phyloP scores from a whole-genome alignment of 805 yeast species.

The Saturnispora saitoi region DNA sequence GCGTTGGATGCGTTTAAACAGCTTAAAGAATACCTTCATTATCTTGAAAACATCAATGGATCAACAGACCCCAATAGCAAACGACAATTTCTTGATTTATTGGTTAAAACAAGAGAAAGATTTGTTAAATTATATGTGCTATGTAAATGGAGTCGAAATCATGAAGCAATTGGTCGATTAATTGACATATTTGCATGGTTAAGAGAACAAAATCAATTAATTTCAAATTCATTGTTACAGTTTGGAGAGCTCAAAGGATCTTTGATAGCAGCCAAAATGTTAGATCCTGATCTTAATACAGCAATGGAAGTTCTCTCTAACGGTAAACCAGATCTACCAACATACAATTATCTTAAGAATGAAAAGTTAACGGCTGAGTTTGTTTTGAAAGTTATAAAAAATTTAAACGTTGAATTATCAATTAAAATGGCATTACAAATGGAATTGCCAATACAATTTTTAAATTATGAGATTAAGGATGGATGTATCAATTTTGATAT shows the following conservation, averaged over 20 bases:
- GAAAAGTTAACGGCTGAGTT: conserved; percentile 44
- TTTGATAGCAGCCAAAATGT: conserved; percentile 81
- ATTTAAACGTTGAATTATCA: conserved; percentile 64
- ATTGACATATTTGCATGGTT: conserved; percentile 88
- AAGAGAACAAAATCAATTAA: conserved; percentile 61
- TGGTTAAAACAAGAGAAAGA: conserved; percentile 72
- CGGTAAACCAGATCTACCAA: conserved; percentile 69
- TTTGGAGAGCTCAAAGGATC: conserved; percentile 61
- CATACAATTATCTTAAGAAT: conserved; percentile 47
- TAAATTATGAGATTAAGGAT: conserved; percentile 56
- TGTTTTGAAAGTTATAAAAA: conserved; percentile 51
- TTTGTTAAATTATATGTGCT: conserved; percentile 78
- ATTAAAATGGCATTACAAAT: conserved; percentile 63
- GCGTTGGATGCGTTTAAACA: conserved; percentile 57
- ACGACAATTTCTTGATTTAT: conserved; percentile 53
- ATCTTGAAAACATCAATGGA: conserved; percentile 36
- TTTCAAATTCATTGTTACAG: conserved; percentile 58
- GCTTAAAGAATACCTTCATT: conserved; percentile 51
- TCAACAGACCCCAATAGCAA: conserved; percentile 58
- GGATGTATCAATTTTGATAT: conserved; percentile 68
- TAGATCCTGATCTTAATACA: conserved; percentile 84
- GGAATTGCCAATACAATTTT: conserved; percentile 57
- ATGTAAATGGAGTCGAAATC: conserved; percentile 77
- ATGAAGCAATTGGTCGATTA: conserved; percentile 60
- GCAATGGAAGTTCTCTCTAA: conserved; percentile 75